Evolutionary conservation across 169 alveolate genomes (phyloP), one percentile per base, ranked within the genome.

Genomic region (Plasmodium ovale): DNA sequence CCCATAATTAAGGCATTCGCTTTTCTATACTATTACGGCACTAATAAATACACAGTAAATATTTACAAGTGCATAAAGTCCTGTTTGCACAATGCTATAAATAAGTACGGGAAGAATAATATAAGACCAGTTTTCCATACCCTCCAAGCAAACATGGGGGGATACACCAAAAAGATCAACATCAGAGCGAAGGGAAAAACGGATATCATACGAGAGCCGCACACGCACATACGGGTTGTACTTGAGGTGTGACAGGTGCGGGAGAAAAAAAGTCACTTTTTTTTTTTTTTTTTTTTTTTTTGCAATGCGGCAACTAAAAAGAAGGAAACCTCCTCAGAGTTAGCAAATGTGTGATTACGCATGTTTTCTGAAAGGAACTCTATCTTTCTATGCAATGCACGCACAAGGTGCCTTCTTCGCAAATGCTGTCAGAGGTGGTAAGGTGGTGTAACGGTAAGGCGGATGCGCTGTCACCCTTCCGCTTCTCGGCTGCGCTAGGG

Each of bases 141-240:
- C 19, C 89, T 79, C 6, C 89, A 79, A 69, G 89, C 89, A 42
- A 79, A 79, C 10, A 79, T 79, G 89, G 89, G 84, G 19, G 89
- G 89, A 16, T 79, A 79, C 25, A 79, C 89, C 14, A 79, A 79
- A 65, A 79, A 79, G 53, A 65, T 79, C 53, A 79, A 79, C 23
- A 79, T 79, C 12, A 35, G 89, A 12, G 89, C 89, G 21, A 49
- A 67, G 21, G 89, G 89, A 19, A 79, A 79, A 64, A 79, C 89
- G 16, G 89, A 79, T 58, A 79, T 79, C 31, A 79, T 79, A 65
- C 77, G 89, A 12, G 89, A 79, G 31, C 89, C 89, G 37, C 89
- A 79, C 44, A 79, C 89, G 31, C 89, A 79, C 47, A 79, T 79
- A 33, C 79, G 89, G 25, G 89, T 79, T 39, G 89, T 79, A 10